Evolutionary conservation across 371 early-diverging fungal species (phyloP).

Genomic region (Rhizopus stolonifer): DNA sequence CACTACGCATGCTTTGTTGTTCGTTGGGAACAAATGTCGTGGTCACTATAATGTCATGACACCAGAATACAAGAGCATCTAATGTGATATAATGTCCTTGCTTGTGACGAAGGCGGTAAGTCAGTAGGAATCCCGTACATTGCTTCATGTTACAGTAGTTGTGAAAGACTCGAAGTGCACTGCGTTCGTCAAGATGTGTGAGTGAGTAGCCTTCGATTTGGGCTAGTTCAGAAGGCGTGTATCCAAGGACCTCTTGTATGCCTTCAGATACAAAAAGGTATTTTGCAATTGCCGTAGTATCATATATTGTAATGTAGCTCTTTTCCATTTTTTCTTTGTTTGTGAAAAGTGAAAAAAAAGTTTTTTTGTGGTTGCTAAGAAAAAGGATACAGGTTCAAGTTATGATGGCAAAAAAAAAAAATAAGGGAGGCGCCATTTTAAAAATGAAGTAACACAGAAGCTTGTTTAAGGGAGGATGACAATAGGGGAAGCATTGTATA

Average conservation of each 20-base stretch:
- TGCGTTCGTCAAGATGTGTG: conserved; percentile 49
- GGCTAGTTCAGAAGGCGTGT: conserved; percentile 48
- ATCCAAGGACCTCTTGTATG: conserved; percentile 50
- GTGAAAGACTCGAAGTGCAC: conserved; percentile 35
- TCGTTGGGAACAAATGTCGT: conserved; percentile 30
- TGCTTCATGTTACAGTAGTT: conserved; percentile 47
- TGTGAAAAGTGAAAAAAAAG: neutral
- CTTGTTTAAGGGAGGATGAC: too few relatives aligned
- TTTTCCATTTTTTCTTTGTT: conserved; percentile 16
- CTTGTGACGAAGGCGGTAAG: conserved; percentile 35
- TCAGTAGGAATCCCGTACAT: conserved; percentile 35
- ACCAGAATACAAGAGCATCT: conserved; percentile 38
- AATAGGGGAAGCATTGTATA: too few relatives aligned
- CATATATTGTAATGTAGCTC: conserved; percentile 59
- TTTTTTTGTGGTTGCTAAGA: too few relatives aligned
- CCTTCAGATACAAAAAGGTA: conserved; percentile 54
- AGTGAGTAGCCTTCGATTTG: conserved; percentile 45
- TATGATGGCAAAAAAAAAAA: neutral
- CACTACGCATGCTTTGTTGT: conserved; percentile 12
- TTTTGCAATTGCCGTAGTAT: conserved; percentile 46
- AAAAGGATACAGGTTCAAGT: neutral
- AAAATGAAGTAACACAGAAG: too few relatives aligned
- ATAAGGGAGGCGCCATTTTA: too few relatives aligned
- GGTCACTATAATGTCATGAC: conserved; percentile 33
- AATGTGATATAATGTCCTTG: conserved; percentile 32